Evolutionary conservation across 768 basidiomycete genomes (phyloP).

Genomic region (Xerocomellus intermedius): DNA sequence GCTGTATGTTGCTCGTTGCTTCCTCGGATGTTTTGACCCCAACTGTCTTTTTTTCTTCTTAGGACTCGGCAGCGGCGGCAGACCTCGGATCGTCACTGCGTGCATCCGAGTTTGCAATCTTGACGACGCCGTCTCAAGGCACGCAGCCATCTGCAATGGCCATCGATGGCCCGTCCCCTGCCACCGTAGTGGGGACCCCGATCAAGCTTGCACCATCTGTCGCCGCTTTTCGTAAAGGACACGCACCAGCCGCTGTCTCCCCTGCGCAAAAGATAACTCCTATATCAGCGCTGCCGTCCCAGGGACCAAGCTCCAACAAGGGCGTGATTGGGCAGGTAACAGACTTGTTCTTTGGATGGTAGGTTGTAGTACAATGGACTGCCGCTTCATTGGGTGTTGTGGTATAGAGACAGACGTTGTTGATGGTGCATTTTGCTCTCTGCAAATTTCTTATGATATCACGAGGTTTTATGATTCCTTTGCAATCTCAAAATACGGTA

Average conservation of each 20-base stretch:
- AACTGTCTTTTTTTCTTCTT: not conserved
- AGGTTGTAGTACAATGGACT: conserved; percentile 20
- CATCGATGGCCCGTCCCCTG: conserved; percentile 42
- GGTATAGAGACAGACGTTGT: not conserved
- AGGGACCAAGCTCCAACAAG: conserved; percentile 44
- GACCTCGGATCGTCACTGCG: conserved; percentile 41
- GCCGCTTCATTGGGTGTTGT: not conserved
- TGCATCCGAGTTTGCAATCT: conserved; percentile 14
- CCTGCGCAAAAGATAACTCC: conserved; percentile 24
- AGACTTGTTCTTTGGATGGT: conserved; percentile 84
- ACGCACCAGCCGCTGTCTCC: conserved; percentile 19
- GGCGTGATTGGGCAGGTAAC: conserved; percentile 71
- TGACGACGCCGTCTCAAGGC: conserved; percentile 7
- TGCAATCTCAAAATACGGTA: not conserved
- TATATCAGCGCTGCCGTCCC: conserved; percentile 8
- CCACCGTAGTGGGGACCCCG: conserved; percentile 62
- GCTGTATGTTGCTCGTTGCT: conserved; percentile 51
- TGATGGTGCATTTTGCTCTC: not conserved
- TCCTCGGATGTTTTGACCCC: not conserved
- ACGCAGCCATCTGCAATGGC: conserved; percentile 44
- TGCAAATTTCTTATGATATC: not conserved
- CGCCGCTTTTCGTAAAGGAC: conserved; percentile 64
- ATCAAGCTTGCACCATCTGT: conserved; percentile 70
- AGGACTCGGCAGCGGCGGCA: conserved; percentile 60
- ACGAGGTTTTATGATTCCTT: not conserved